These are phyloP conservation scores for Gymnopus androsaceus DNA, from an alignment of 1,284 basidiomycete species.

Conservation along the genomic window DNA sequence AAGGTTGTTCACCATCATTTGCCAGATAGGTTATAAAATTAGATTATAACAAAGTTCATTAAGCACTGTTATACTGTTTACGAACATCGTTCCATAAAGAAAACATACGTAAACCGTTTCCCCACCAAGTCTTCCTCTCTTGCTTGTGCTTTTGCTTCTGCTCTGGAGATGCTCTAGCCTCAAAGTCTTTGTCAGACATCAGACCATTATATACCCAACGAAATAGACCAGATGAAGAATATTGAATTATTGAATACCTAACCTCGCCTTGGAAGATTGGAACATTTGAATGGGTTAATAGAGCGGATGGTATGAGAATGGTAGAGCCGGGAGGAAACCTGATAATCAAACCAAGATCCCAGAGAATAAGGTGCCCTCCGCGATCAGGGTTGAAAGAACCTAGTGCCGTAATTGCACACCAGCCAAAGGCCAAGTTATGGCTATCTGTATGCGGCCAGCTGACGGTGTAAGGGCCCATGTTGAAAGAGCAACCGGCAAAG, in stretches of 20 bases:
- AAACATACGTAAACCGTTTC: too few relatives aligned
- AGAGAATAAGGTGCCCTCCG: conserved; percentile 3
- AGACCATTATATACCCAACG: conserved; percentile 4
- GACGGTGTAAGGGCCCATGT: background rate
- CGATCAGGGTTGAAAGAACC: conserved; percentile 1
- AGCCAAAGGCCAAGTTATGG: background rate
- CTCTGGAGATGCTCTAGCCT: background rate
- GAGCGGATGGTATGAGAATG: background rate
- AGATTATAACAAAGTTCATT: too few relatives aligned
- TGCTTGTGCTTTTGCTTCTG: background rate
- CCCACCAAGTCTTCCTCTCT: too few relatives aligned
- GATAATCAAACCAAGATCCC: conserved; percentile 3
- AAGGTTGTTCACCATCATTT: too few relatives aligned
- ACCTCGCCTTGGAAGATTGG: background rate
- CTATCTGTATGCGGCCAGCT: background rate
- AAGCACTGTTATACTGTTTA: too few relatives aligned
- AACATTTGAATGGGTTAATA: background rate
- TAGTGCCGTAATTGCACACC: conserved; percentile 3
- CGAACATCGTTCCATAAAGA: too few relatives aligned
- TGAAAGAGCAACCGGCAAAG: conserved; percentile 1
- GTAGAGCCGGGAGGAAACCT: too few relatives aligned
- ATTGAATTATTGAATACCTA: background rate
- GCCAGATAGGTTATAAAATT: too few relatives aligned
- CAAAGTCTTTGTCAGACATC: background rate
- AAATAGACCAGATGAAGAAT: conserved; percentile 1